Evolutionary conservation across 805 yeast species (phyloP).

Genomic region (Candida jianshihensis): DNA sequence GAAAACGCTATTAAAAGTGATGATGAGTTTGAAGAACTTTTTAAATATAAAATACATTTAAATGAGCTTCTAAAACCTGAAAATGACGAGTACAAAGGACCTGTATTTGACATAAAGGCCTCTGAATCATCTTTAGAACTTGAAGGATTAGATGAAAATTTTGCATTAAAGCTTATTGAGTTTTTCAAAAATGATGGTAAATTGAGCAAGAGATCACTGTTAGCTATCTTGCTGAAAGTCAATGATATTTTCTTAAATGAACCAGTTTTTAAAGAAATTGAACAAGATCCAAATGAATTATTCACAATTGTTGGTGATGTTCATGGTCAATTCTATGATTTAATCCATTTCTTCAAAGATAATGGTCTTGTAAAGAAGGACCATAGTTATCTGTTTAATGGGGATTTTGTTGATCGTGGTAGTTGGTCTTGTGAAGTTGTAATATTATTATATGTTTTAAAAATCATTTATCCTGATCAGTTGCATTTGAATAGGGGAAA

Average conservation of each 20-base stretch:
- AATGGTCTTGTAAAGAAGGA: slow-evolving; percentile 62
- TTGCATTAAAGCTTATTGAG: slow-evolving; percentile 58
- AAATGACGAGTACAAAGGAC: slow-evolving; percentile 49
- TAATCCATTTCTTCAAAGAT: slow-evolving; percentile 65
- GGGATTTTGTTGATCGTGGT: slow-evolving; percentile 97
- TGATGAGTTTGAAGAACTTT: slow-evolving; percentile 45
- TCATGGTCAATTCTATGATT: slow-evolving; percentile 93
- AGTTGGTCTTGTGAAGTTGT: slow-evolving; percentile 99
- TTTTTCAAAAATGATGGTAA: slow-evolving; percentile 68
- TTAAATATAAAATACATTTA: slow-evolving; percentile 13
- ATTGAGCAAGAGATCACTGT: slow-evolving; percentile 76
- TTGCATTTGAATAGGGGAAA: slow-evolving; percentile 87
- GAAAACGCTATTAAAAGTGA: slow-evolving; percentile 80
- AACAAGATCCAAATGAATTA: slow-evolving; percentile 17
- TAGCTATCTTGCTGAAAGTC: slow-evolving; percentile 71
- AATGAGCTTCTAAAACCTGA: background rate
- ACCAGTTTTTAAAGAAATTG: slow-evolving; percentile 69
- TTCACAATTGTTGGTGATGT: slow-evolving; percentile 95
- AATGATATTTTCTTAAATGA: slow-evolving; percentile 58
- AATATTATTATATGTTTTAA: slow-evolving; percentile 65
- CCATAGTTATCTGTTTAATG: slow-evolving; percentile 85
- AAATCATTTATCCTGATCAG: slow-evolving; percentile 63
- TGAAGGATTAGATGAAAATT: slow-evolving; percentile 38
- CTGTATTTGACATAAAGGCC: slow-evolving; percentile 34
- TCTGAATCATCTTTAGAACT: slow-evolving; percentile 21